Percentiles rank a stretch among this genome's conserved stretches.
phyloP scores from a whole-genome alignment of 2,329 filamentous ascomycete species.

The Sarocladiaceae sp. region DNA sequence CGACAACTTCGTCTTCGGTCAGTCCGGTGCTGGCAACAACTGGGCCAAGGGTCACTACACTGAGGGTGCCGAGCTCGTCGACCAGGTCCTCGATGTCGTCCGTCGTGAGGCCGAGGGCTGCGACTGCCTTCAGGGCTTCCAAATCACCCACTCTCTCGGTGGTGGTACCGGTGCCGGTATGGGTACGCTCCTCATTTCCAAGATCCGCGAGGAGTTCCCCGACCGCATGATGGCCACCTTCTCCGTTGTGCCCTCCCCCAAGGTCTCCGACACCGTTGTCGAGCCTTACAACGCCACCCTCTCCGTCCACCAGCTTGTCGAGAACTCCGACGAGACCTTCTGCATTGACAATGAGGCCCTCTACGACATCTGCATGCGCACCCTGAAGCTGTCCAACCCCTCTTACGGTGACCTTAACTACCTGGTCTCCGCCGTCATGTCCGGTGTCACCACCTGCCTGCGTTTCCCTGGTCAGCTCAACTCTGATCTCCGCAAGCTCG shows the following conservation, averaged over 20 bases:
- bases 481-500: slow-evolving; percentile 98
- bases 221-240: slow-evolving; percentile 99
- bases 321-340: slow-evolving; percentile 99
- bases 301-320: slow-evolving; percentile 97
- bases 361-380: slow-evolving; percentile 99
- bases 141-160: slow-evolving; percentile 99
- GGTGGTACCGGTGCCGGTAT: slow-evolving; percentile 99
- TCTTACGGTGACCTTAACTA: slow-evolving; percentile 99
- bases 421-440: slow-evolving; percentile 99
- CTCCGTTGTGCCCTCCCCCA: slow-evolving; percentile 97
- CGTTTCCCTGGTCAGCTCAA: slow-evolving; percentile 99
- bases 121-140: slow-evolving; percentile 99
- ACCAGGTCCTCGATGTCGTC: slow-evolving; percentile 97
- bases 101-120: slow-evolving; percentile 98
- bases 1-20: slow-evolving; percentile 99
- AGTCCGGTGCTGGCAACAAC: slow-evolving; percentile 99
- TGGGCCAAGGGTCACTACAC: slow-evolving; percentile 99
- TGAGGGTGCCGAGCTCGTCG: slow-evolving; percentile 97
- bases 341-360: slow-evolving; percentile 99
- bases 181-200: slow-evolving; percentile 99
- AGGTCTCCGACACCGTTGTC: slow-evolving; percentile 99
- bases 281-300: slow-evolving; percentile 99
- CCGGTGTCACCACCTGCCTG: slow-evolving; percentile 95
- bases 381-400: slow-evolving; percentile 96
- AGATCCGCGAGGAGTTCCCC: slow-evolving; percentile 99